Evolutionary conservation across 495 filamentous ascomycete genomes (phyloP), one percentile per base, ranked within the genome.

Genomic region (Aspergillus saccharolyticus): DNA sequence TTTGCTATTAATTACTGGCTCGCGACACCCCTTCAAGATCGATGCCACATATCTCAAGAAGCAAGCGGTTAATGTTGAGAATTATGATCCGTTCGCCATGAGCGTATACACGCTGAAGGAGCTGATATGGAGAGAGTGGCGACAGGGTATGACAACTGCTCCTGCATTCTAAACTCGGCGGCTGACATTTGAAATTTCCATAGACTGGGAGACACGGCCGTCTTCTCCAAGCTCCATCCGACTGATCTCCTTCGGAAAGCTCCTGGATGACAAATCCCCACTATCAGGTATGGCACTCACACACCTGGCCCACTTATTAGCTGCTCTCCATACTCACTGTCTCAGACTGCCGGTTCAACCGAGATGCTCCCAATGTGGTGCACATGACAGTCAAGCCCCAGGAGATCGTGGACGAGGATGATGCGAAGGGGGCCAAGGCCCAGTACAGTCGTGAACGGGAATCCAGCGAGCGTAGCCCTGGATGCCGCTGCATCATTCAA

Each of bases 331-430:
- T 30, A 18, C 3, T 16, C 53, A 30, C 25, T 10, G 25, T 30
- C 17, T 17, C 63, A 96, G 91, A 95, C 51, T 93, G 88, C 63
- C 84, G 83, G 48, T 92, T 96, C 65, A 87, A 79, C 57, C 70
- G 77, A 22, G 88, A 86, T 49, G 77, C 88, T 21, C 77, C 78
- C 7, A 95, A 95, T 63, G 89, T 96, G 52, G 85, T 96, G 15
- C 91, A 96, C 74, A 96, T 96, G 91, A 94, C 89, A 19, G 82
- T 96, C 54, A 88, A 89, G 63, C 91, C 91, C 1, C 87, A 91
- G 70, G 91, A 96, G 59, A 77, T 94, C 57, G 81, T 92, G 55
- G 91, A 96, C 58, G 91, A 96, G 66, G 91, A 92, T 68, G 91
- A 96, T 58, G 83, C 83, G 39, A 91, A 91, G 68, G 85, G 81